Evolutionary conservation across 2,329 filamentous ascomycete genomes (phyloP), one percentile per base, ranked within the genome.

Genomic region (Colletotrichum melonis): DNA sequence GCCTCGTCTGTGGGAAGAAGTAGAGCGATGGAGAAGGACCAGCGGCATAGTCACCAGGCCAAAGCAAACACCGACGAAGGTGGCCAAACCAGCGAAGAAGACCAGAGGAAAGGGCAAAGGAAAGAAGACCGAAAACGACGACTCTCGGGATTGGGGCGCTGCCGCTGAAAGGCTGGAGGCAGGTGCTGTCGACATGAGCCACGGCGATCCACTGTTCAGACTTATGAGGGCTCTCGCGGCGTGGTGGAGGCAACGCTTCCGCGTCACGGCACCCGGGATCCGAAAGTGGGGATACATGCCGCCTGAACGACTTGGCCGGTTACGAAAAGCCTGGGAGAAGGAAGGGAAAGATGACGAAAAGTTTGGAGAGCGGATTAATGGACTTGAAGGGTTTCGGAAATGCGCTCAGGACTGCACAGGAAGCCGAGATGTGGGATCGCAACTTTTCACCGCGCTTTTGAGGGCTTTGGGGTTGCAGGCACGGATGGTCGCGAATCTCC

Each of bases 201-300:
- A 91, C 55, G 94, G 94, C 0, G 95, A 98, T 81, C 95, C 95
- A 0, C 83, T 97, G 5, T 89, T 96, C 66, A 88, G 92, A 26
- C 85, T 98, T 4, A 86, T 98, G 78, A 93, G 93, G 78, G 87
- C 91, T 4, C 84, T 99, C n/a, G 87, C 92, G 11, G 89, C 92
- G 1, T 98, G 95, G 87, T 99, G 97, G 97, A 95, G 92, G 80
- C 93, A 95, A 78, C 88, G 92, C 42, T 99, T 97, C 81, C 89
- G 86, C 1, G 87, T 97, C 56, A 94, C 91, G 0, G 89, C 92
- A 0, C 95, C 95, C 0, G 94, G 94, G 0, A 79, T 98, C 26
- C 89, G 95, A n/a, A 99, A 98, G 84, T 88, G 90, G 79, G 97
- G 97, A 0, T 98, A 98, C 80, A 93, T 96, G 85, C 88, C 93